These are phyloP conservation scores for Globisporangium recalcitrans DNA, from an alignment of 352 stramenopile genomes.

Conservation along the genomic window DNA sequence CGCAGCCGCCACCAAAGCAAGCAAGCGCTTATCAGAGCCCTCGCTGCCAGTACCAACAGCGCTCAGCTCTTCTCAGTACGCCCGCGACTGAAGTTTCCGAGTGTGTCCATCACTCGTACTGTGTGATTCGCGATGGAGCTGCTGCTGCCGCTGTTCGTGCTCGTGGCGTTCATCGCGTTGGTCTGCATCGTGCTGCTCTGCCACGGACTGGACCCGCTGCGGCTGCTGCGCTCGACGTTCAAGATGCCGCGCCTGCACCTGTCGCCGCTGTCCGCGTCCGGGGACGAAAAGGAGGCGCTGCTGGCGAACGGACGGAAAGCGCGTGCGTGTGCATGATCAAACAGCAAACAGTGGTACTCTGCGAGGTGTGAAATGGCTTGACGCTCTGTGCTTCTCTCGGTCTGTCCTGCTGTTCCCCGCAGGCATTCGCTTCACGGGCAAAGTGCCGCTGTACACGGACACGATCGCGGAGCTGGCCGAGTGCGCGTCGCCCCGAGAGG, in stretches of 20 bases:
- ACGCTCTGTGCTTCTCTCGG: neutral
- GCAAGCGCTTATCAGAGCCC: neutral
- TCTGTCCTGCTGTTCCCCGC: neutral
- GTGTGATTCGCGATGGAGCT: slow-evolving; percentile 28
- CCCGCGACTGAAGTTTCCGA: neutral
- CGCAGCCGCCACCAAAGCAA: neutral
- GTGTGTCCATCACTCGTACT: neutral
- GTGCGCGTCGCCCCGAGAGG: slow-evolving; percentile 34
- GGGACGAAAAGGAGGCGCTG: slow-evolving; percentile 48
- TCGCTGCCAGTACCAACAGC: neutral
- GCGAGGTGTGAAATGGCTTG: no score
- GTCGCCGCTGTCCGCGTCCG: slow-evolving; percentile 30
- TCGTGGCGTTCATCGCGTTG: slow-evolving; percentile 31
- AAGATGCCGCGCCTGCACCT: slow-evolving; percentile 45
- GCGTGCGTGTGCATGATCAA: slow-evolving; percentile 19
- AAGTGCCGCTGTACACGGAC: slow-evolving; percentile 67
- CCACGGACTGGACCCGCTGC: slow-evolving; percentile 55
- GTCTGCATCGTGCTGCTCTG: slow-evolving; percentile 40
- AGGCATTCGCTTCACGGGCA: slow-evolving; percentile 54
- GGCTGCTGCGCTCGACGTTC: slow-evolving; percentile 54
- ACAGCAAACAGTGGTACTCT: neutral
- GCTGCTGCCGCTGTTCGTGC: slow-evolving; percentile 29
- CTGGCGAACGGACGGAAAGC: slow-evolving; percentile 34
- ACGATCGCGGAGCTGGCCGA: slow-evolving; percentile 43
- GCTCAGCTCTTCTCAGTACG: neutral